Evolutionary conservation across 2,329 filamentous ascomycete species (phyloP), one percentile per base, ranked within the genome.

Genomic region (Monosporascus ibericus): DNA sequence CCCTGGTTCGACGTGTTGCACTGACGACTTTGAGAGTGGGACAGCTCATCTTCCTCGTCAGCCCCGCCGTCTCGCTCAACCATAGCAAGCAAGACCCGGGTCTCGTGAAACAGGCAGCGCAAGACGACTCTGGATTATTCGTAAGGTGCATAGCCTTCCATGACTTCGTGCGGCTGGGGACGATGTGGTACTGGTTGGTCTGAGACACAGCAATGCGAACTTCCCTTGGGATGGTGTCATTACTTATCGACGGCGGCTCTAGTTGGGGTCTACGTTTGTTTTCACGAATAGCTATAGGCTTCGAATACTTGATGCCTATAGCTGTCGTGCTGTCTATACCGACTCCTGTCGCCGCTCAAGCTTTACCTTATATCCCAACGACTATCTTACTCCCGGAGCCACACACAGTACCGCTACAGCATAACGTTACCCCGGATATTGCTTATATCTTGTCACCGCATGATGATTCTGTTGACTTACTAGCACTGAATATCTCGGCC

Each of bases 361-460:
- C 68, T 48, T 77, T 90, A 49, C 90, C 90, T 25, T 95, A 95
- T 73, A 84, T 85, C 51, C 87, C 90, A 3, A 90, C 90, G 0
- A 83, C 81, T 30, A 78, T 95, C 49, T 79, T 92, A 53, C 76
- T 84, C 46, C 75, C 79, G 6, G 64, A 70, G 52, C 68, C 74
- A 50, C 75, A 79, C 55, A 68, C 72, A 22, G 72, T 73, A 36
- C 30, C 68, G 64, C 63, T 63, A 60, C 57, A 67, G 59, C 51
- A 67, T 58, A 62, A 63, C 52, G 54, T 50, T 27, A 58, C 59
- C 50, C 67, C 70, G 55, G 75, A 81, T 18, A 66, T 81, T 34
- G 84, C 84, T 54, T 95, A 94, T 68, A 77, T 92, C 58, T 84
- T 96, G 61, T 74, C 78, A 36, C 79, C 86, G 14, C 73, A 70